These are phyloP conservation scores for Triangularia verruculosa DNA, from an alignment of 2,329 filamentous ascomycete genomes.

Conservation along the genomic window DNA sequence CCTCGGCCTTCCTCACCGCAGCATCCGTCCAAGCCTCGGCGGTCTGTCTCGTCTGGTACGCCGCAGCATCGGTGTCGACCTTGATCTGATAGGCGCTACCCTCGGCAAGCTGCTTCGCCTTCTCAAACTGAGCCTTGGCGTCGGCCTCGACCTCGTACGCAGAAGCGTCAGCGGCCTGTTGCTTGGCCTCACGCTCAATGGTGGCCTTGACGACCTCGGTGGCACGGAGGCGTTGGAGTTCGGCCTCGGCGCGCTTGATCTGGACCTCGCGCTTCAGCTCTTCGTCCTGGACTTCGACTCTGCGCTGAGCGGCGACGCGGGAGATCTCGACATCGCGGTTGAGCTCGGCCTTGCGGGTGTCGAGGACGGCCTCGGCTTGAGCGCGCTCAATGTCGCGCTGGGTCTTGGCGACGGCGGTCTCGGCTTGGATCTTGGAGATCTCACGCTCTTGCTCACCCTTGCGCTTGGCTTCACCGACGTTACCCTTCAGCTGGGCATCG, in stretches of 20 bases:
- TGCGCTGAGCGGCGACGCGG: conserved; percentile 68
- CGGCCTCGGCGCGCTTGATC: conserved; percentile 71
- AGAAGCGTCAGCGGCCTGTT: conserved; percentile 64
- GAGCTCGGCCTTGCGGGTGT: conserved; percentile 69
- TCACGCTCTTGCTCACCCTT: conserved; percentile 79
- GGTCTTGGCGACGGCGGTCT: conserved; percentile 80
- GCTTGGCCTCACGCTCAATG: conserved; percentile 64
- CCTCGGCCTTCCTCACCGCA: conserved; percentile 50
- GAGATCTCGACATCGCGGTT: conserved; percentile 72
- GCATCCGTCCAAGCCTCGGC: conserved; percentile 41
- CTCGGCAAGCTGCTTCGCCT: conserved; percentile 51
- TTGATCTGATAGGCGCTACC: conserved; percentile 50
- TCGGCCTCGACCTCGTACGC: conserved; percentile 65
- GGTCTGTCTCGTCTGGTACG: conserved; percentile 47
- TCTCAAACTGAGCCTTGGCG: conserved; percentile 53
- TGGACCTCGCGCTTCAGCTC: conserved; percentile 78
- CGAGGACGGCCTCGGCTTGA: conserved; percentile 71
- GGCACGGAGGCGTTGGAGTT: conserved; percentile 76
- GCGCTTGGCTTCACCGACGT: conserved; percentile 74
- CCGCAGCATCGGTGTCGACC: conserved; percentile 47
- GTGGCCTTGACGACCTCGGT: conserved; percentile 74
- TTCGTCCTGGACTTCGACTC: conserved; percentile 72
- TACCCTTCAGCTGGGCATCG: conserved; percentile 62
- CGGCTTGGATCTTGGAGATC: conserved; percentile 82
- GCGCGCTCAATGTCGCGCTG: conserved; percentile 81